phyloP scores from a whole-genome alignment of 257 asterid genomes.

The Plantago elongata region DNA sequence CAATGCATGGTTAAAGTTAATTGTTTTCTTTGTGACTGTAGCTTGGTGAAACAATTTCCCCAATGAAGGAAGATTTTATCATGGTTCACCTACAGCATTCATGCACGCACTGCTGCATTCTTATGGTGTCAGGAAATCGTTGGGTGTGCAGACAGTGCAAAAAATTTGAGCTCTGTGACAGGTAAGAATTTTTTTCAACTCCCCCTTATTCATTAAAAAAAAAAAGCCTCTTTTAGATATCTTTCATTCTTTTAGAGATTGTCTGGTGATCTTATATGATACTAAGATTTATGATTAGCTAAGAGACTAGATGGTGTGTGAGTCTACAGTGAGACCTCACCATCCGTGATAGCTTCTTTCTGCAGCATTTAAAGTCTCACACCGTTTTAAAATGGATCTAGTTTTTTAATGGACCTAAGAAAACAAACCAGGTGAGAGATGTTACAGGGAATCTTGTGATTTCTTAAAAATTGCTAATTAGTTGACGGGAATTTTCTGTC shows the following conservation, averaged over 20 bases:
- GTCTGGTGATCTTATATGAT: constrained; percentile 1
- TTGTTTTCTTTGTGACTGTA: constrained; percentile 30
- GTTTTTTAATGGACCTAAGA: too few relatives aligned
- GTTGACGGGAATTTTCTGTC: too few relatives aligned
- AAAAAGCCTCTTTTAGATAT: background rate
- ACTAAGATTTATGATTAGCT: background rate
- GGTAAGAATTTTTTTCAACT: constrained; percentile 37
- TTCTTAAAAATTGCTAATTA: too few relatives aligned
- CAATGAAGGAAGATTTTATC: constrained; percentile 98
- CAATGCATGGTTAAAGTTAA: constrained; percentile 4
- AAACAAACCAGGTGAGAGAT: too few relatives aligned
- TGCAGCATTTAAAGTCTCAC: too few relatives aligned
- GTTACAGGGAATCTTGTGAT: too few relatives aligned
- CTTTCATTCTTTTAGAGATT: background rate
- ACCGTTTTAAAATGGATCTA: too few relatives aligned
- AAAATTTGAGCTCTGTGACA: constrained; percentile 82
- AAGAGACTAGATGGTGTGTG: too few relatives aligned
- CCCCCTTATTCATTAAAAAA: constrained; percentile 10
- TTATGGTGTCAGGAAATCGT: constrained; percentile 82
- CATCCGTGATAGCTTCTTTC: too few relatives aligned
- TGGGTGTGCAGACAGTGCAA: constrained; percentile 92
- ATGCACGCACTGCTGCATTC: constrained; percentile 83
- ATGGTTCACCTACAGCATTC: constrained; percentile 96
- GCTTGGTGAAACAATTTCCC: constrained; percentile 95
- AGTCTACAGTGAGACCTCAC: too few relatives aligned